Evolutionary conservation across 2,329 filamentous ascomycete genomes (phyloP), one percentile per base, ranked within the genome.

Genomic region (Fonsecaea multimorphosa): DNA sequence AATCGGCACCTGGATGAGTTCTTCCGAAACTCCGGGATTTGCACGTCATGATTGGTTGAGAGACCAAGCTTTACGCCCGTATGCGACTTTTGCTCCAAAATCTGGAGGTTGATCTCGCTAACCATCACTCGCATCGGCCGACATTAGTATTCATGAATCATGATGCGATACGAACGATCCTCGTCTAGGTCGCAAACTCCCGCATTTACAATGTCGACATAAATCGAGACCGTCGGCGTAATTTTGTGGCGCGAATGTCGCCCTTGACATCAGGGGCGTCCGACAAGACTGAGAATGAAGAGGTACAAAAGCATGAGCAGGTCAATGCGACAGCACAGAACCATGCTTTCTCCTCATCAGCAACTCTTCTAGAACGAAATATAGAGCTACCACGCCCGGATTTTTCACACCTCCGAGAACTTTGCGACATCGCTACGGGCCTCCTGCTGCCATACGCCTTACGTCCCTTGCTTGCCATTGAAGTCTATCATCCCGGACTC

Each of bases 391-490:
- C n/a, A n/a, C n/a, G n/a, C n/a, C n/a, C n/a, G n/a, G n/a, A n/a
- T 2, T 8, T 44, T 16, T 44, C 40, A 49, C 44, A 49, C n/a
- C 52, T 70, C 16, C 62, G n/a, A 53, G 64, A 71, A 19, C 61
- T 71, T 14, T 27, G 66, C 24, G 40, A 46, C n/a, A 53, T 66
- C 8, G 61, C 61, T 4, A 70, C 62, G 40, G 61, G 56, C n/a
- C 58, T 71, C 16, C 24, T 68, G 11, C 51, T 58, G 49, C 66
- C 70, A 34, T 70, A 70, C 56, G 56, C 68, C 22, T 60, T 69
- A 7, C 66, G 65, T 40, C 70, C 70, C 12, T 55, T 71, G 36
- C 60, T 63, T n/a, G 68, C 58, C 22, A 58, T 68, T 36, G 62
- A 70, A 53, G 61, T 61, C 22, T 68, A 63, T 24, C 61, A 64